Evolutionary conservation across 768 basidiomycete species (phyloP).

Genomic region (Boletus sp.): DNA sequence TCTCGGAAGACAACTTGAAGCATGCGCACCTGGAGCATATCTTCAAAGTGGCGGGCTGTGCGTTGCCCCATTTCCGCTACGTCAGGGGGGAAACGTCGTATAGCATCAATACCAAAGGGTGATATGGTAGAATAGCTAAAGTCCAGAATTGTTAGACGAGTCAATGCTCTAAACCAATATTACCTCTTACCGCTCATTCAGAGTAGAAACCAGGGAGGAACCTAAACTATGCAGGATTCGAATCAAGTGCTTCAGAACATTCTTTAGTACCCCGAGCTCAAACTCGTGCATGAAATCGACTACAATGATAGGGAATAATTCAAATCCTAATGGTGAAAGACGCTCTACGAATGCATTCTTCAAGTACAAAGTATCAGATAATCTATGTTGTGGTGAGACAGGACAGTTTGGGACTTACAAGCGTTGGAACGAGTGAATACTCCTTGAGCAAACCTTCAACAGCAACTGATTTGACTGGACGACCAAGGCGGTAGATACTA

Average conservation of each 20-base stretch:
- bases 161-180: no score
- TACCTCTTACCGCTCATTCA: conserved; percentile 30
- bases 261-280: conserved; percentile 30
- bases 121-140: background rate
- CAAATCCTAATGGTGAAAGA: background rate
- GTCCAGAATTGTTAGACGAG: no score
- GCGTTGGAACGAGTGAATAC: conserved; percentile 8
- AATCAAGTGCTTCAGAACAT: conserved; percentile 36
- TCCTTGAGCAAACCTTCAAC: conserved; percentile 4
- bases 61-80: conserved; percentile 38
- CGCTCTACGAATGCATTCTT: conserved; percentile 2
- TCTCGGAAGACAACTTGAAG: no score
- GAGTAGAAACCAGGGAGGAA: conserved; percentile 8
- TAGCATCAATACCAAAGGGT: conserved; percentile 29
- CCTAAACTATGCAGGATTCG: conserved; percentile 26
- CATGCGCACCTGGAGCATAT: background rate
- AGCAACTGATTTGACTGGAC: conserved; percentile 1
- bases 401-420: conserved; percentile 22
- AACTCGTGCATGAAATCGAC: conserved; percentile 34
- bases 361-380: conserved; percentile 23
- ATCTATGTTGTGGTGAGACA: no score
- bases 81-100: conserved; percentile 36
- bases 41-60: background rate
- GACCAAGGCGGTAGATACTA: conserved; percentile 5
- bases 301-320: background rate